A percentile compares a stretch with the other conserved stretches of the same genome.
Conservation (phyloP, 2,329 filamentous ascomycete genomes). For the Knoxdaviesia capensis region DNA sequence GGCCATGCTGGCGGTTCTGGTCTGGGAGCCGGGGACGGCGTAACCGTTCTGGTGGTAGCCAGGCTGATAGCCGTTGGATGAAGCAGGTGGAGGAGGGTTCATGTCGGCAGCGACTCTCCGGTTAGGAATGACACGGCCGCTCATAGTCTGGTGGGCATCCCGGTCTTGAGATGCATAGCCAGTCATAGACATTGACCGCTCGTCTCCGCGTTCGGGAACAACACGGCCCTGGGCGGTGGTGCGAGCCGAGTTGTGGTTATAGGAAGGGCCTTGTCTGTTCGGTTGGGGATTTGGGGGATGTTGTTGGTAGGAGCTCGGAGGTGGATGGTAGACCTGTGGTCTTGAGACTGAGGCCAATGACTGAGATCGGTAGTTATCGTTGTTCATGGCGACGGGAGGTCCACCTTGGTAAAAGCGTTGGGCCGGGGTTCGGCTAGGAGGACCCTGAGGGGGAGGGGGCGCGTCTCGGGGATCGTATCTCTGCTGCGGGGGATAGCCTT, state of each 20-base stretch:
- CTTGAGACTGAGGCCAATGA: conserved; percentile 65
- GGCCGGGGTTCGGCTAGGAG: conserved; percentile 19
- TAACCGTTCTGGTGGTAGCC: conserved; percentile 16
- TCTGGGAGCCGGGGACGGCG: conserved; percentile 29
- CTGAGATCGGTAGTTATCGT: conserved; percentile 77
- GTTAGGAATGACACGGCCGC: conserved; percentile 74
- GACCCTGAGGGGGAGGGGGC: conserved; percentile 23
- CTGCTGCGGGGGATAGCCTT: conserved; percentile 17
- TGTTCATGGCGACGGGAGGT: conserved; percentile 53
- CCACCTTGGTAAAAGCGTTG: conserved; percentile 43
- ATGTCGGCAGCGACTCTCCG: conserved; percentile 26
- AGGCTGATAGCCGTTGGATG: conserved; percentile 10
- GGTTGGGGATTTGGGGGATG: conserved; percentile 22
- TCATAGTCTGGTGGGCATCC: conserved; percentile 79
- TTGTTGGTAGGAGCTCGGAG: conserved; percentile 37
- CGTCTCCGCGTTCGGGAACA: conserved; percentile 79
- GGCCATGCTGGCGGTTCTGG: conserved; percentile 39
- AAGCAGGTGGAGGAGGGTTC: conserved; percentile 5
- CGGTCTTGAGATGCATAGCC: conserved; percentile 51
- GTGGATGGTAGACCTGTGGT: conserved; percentile 50
- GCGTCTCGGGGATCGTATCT: conserved; percentile 36
- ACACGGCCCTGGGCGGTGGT: conserved; percentile 83
- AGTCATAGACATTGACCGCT: conserved; percentile 91
- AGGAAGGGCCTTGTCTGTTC: conserved; percentile 30
- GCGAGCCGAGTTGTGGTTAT: conserved; percentile 44